Base-by-base conservation (phyloP, 2,329 filamentous ascomycete species). In the Pseudocercospora fijiensis region DNA sequence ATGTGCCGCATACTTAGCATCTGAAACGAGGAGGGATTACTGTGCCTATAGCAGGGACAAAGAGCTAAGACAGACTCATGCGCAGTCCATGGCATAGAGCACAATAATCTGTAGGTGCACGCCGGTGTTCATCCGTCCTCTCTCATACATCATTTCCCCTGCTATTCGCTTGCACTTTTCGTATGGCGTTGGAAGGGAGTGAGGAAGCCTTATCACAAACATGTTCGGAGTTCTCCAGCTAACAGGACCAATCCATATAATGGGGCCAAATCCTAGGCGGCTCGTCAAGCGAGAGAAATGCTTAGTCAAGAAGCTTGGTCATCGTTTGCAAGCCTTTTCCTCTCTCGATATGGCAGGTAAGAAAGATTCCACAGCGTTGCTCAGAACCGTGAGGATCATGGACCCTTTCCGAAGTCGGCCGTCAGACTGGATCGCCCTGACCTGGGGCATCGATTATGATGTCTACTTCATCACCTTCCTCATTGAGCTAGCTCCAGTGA, bases 331-430 rank as follows among this genome's bases (percentile, higher is more conserved):
- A 47, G 18, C n/a, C 22, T 24, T 47, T 47, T 24, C 43, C 18
- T 47, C 43, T 37, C 43, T 47, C 43, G 43, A 47, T 20, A 47
- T 47, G 43, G 43, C 43, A 47, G 43, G 43, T 47, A 47, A 33
- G 13, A 11, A 33, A 33, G 30, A 33, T 33, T 33, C 57, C 43
- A 51, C 30, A 28, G 27, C 18, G 41, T 57, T 20, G 53, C n/a
- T 58, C 60, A 30, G 43, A 57, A n/a, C 18, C n/a, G 22, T 16
- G 56, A 26, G 20, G 56, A 63, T 63, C 56, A 37, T 24, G 20
- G 56, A 63, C 59, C 56, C 49, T 24, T 63, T 30, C 61, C 61
- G 61, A 63, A 59, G 61, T 60, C 61, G 61, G 61, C 57, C 55
- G 57, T 33, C 57, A 59, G 45, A 28, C 53, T 41, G 41, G 26